Percentiles rank a stretch among this genome's conserved stretches.
These are phyloP conservation scores for Dioszegia aurantiaca DNA, from an alignment of 768 basidiomycete species.

Conservation along the genomic window DNA sequence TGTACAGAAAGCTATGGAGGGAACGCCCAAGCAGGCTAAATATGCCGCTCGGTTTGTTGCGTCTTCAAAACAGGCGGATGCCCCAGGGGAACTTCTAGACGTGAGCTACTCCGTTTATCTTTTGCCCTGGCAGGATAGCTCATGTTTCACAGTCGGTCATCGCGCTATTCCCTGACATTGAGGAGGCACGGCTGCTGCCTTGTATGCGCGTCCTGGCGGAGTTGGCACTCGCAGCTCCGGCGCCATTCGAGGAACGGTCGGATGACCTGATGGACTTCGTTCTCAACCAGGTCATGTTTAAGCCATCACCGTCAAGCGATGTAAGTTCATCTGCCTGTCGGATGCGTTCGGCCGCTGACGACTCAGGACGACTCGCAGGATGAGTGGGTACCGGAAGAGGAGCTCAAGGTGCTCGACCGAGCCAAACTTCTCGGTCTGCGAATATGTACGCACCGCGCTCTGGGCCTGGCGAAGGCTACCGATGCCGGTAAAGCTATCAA, in stretches of 20 bases:
- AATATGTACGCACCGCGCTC: slow-evolving; percentile 73
- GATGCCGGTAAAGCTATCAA: slow-evolving; percentile 63
- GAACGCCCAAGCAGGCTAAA: slow-evolving; percentile 70
- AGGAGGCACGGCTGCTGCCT: slow-evolving; percentile 62
- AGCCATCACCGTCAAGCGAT: slow-evolving; percentile 25
- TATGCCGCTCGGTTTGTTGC: slow-evolving; percentile 76
- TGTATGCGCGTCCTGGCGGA: slow-evolving; percentile 72
- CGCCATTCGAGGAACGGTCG: slow-evolving; percentile 74
- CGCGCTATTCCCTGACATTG: slow-evolving; percentile 4
- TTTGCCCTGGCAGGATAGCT: background rate
- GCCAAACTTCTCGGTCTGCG: slow-evolving; percentile 77
- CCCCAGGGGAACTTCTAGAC: slow-evolving; percentile 63
- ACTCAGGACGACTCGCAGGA: slow-evolving; percentile 39
- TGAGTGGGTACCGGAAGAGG: slow-evolving; percentile 74
- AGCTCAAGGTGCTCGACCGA: slow-evolving; percentile 60
- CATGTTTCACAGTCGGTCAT: slow-evolving; percentile 13
- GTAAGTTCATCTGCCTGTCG: slow-evolving; percentile 21
- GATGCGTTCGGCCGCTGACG: background rate
- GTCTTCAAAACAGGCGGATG: slow-evolving; percentile 58
- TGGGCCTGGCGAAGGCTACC: slow-evolving; percentile 61
- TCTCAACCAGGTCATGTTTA: slow-evolving; percentile 37
- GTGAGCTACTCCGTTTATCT: slow-evolving; percentile 54
- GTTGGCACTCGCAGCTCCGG: slow-evolving; percentile 65
- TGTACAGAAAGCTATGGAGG: slow-evolving; percentile 60
- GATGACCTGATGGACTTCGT: slow-evolving; percentile 71